Conservation (phyloP, 1,139 yeast genomes). For the Saccharomyces hybrid region DNA sequence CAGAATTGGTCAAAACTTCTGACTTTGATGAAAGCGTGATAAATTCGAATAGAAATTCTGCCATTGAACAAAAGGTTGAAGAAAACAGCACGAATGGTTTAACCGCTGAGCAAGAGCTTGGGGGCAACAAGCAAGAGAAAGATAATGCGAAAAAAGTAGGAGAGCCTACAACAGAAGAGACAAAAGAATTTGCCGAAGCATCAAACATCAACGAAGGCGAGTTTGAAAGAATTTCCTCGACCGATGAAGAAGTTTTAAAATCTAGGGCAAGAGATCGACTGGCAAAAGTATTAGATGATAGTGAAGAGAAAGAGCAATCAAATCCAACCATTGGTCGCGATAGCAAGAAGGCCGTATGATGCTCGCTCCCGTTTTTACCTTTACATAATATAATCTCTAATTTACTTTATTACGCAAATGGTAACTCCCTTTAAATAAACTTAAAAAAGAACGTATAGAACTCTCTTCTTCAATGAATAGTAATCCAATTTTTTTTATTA, state of each 20-base stretch:
- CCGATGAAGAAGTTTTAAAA: neutral
- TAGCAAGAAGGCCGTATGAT: neutral
- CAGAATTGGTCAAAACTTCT: conserved; percentile 55
- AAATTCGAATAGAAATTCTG: neutral
- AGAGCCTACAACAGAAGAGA: conserved; percentile 33
- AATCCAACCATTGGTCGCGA: neutral
- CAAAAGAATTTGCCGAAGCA: conserved; percentile 50
- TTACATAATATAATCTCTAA: neutral
- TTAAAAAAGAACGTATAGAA: neutral
- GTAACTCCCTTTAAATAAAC: neutral
- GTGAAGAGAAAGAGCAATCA: neutral
- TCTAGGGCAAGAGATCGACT: neutral
- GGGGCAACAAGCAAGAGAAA: neutral
- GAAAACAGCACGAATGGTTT: neutral
- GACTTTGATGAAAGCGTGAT: neutral
- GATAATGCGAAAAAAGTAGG: conserved; percentile 15
- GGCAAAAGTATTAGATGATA: neutral
- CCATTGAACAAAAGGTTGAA: neutral
- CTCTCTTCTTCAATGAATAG: neutral
- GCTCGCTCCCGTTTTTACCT: neutral
- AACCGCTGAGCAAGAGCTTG: neutral
- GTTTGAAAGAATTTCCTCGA: neutral
- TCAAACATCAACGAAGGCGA: neutral
- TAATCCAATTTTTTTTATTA: neutral
- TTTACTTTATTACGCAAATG: neutral